phyloP scores from a whole-genome alignment of 805 yeast genomes.

The Candida glaebosa region DNA sequence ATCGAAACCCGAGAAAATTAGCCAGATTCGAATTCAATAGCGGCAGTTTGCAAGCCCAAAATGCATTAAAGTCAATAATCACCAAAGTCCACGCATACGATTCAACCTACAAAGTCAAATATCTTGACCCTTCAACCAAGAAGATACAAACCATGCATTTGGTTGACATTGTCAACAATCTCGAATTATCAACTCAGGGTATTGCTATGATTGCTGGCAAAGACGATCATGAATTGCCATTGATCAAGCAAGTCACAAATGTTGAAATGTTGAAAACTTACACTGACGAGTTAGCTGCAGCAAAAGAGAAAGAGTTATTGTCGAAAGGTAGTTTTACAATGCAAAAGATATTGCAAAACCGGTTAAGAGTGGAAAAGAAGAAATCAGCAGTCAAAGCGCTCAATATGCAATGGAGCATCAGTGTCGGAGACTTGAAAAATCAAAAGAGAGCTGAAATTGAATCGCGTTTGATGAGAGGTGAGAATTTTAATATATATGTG shows the following conservation, averaged over 20 bases:
- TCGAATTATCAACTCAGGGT: slow-evolving; percentile 25
- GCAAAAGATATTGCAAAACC: slow-evolving; percentile 21
- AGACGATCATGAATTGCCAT: slow-evolving; percentile 18
- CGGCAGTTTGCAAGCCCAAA: slow-evolving; percentile 26
- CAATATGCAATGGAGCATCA: slow-evolving; percentile 36
- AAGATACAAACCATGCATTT: slow-evolving; percentile 20
- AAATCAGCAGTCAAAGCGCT: slow-evolving; percentile 32
- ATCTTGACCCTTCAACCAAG: slow-evolving; percentile 21
- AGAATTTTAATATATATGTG: slow-evolving; percentile 24
- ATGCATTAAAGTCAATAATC: slow-evolving; percentile 24
- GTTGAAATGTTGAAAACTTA: slow-evolving; percentile 32
- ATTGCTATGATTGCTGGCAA: slow-evolving; percentile 17
- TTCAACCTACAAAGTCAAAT: slow-evolving; percentile 23
- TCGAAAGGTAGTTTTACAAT: slow-evolving; percentile 33
- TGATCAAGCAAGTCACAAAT: slow-evolving; percentile 23
- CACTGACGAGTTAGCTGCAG: slow-evolving; percentile 28
- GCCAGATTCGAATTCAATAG: slow-evolving; percentile 19
- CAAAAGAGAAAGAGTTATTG: slow-evolving; percentile 28
- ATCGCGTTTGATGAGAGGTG: slow-evolving; percentile 29
- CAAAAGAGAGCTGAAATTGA: slow-evolving; percentile 36
- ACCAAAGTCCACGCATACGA: slow-evolving; percentile 15
- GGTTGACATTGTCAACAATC: slow-evolving; percentile 28
- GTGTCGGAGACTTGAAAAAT: slow-evolving; percentile 32
- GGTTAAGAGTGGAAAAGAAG: slow-evolving; percentile 32
- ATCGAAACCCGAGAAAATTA: slow-evolving; percentile 5